Base-by-base conservation (phyloP, 768 basidiomycete genomes). In the Podaxis sp. region DNA sequence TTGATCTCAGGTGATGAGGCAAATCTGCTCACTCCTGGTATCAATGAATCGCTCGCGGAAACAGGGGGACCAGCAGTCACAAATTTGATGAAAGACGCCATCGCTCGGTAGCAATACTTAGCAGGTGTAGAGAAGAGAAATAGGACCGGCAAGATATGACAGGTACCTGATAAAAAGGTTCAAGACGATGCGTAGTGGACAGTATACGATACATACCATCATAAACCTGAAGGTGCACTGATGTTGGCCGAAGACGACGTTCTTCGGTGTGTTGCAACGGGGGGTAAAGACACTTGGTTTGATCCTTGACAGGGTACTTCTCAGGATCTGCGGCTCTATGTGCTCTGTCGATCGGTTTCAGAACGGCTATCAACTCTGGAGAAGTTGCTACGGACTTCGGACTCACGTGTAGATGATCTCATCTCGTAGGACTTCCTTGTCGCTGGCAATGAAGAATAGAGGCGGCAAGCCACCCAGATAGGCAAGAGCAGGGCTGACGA, bases 391-490 rank as follows among this genome's bases (percentile, higher is more conserved):
- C 17, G 52, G 1, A 49, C 51, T 19, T 26, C 46, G 3, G 38
- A 80, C 88, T 65, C 54, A 92, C 93, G 84, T 77, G 70, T 93
- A 98, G 33, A 98, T 85, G 38, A 93, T 87, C 74, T 98, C 96
- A 71, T 99, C 96, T 59, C 95, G 80, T 48, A 98, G 74, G 0
- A 96, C 93, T 76, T 99, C 96, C 68, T 89, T 91, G 61, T 97
- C 92, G 44, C 96, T 88, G 0, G 87, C 90, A 66, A 95, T 87
- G 66, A 99, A 76, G 26, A 94, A 75, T 52, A 99, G 70, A 12
- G 97, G 97, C 1, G 93, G 93, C 0, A 99, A 74, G 2, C 96
- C 96, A 4, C 96, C 97, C 11, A 99, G 82, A 74, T 94, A 95
- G 0, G 85, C 85, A 65, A 91, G 72, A 7, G 83, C 86, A 0